A percentile compares a stretch with the other conserved stretches of the same genome.
Conservation (phyloP, 352 stramenopile genomes). For the Elongisporangium anandrum region DNA sequence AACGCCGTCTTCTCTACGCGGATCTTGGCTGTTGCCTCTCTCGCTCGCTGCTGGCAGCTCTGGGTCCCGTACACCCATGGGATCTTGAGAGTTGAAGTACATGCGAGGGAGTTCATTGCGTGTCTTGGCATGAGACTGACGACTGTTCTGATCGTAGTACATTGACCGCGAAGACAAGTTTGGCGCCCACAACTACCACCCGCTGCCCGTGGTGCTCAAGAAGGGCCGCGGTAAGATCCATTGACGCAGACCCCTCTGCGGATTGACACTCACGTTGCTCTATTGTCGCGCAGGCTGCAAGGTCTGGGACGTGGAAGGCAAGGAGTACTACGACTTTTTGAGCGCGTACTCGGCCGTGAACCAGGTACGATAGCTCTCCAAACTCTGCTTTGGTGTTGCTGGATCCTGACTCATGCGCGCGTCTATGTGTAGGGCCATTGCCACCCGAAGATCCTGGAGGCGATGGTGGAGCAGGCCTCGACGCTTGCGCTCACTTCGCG, state of each 20-base stretch:
- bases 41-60: conserved; percentile 2
- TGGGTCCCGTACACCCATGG: not conserved
- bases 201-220: conserved; percentile 95
- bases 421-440: conserved; percentile 89
- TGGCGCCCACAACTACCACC: conserved; percentile 98
- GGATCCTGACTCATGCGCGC: not conserved
- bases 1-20: not conserved
- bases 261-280: not conserved
- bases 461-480: conserved; percentile 92
- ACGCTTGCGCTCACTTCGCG: conserved; percentile 96
- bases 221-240: conserved; percentile 64
- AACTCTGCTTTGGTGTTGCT: not conserved
- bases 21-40: not conserved
- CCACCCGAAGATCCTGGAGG: conserved; percentile 96
- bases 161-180: conserved; percentile 90
- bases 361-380: conserved; percentile 25
- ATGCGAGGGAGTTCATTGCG: not conserved
- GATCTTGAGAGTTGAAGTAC: not conserved
- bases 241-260: conserved; percentile 3
- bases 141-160: conserved; percentile 30
- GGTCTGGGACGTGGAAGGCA: conserved; percentile 96
- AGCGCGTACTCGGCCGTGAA: conserved; percentile 91
- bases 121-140: not conserved
- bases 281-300: conserved; percentile 68
- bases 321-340: conserved; percentile 99